phyloP scores from a whole-genome alignment of 2,329 filamentous ascomycete genomes.

The Myotisia sp. region DNA sequence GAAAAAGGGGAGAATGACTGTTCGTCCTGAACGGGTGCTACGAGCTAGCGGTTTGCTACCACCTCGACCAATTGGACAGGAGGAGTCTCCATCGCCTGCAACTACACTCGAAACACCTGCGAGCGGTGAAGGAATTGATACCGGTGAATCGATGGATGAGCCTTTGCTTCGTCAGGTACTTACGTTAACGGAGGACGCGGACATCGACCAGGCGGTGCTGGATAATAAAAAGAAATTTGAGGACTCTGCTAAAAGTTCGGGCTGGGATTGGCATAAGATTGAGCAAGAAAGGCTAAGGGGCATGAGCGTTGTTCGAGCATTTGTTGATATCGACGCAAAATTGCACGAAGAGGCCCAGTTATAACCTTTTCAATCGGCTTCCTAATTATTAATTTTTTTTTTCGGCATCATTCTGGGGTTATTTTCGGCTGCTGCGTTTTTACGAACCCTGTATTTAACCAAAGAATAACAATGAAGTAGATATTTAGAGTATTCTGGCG shows the following conservation, averaged over 20 bases:
- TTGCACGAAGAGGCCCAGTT: conserved; percentile 32
- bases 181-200: conserved; percentile 20
- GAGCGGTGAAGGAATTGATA: conserved; percentile 21
- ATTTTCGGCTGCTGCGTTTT: too few species aligned
- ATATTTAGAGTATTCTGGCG: too few species aligned
- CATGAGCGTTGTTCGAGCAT: conserved; percentile 40
- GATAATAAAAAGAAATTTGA: conserved; percentile 18
- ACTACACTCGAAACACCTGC: conserved; percentile 15
- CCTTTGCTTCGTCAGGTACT: conserved; percentile 25
- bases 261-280: conserved; percentile 48
- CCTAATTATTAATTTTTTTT: conserved; percentile 3
- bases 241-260: conserved; percentile 23
- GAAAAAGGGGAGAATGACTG: conserved; percentile 67
- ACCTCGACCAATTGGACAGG: conserved; percentile 46
- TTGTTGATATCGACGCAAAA: conserved; percentile 38
- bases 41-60: conserved; percentile 61
- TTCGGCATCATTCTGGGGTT: conserved; percentile 4
- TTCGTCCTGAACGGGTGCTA: conserved; percentile 66
- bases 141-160: conserved; percentile 21
- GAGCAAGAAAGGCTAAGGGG: conserved; percentile 43
- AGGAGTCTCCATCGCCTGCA: conserved; percentile 19
- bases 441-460: too few species aligned
- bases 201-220: conserved; percentile 17
- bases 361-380: conserved; percentile 11
- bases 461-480: too few species aligned